Base-by-base conservation (phyloP, 768 basidiomycete species). In the Mycena sanguinolenta region DNA sequence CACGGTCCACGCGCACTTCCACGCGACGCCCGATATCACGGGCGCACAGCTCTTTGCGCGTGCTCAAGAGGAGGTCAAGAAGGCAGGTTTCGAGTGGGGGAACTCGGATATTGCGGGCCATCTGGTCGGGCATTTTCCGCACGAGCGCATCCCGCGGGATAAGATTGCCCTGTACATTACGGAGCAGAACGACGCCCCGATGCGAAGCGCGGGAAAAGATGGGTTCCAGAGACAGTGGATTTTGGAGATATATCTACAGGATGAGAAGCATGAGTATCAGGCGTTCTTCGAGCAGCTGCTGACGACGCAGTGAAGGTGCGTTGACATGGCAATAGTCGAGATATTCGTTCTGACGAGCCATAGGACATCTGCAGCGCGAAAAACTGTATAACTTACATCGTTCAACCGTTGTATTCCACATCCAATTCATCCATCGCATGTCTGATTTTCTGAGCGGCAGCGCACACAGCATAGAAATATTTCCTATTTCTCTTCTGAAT, bases 211-310 rank as follows among this genome's bases (percentile, higher is more conserved):
- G 54, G 63, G 63, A 25, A 65, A 65, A 52, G 63, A 65, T 38
- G 63, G 63, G 36, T 42, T 65, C 25, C 52, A 39, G 52, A 36
- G 63, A 25, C 63, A 65, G 14, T 65, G 63, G 63, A 65, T 65
- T 55, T 34, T 65, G 25, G 63, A 65, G 53, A 23, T 65, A 12
- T 46, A 65, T 65, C 36, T 65, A 39, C 63, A 55, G 34, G 63
- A 65, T 32, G 52, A 53, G 52, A 65, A 46, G 16, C 52, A 55
- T 25, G 38, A 54, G 23, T 65, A 44, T 55, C 52, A 55, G 38
- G 63, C 52, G 25, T 65, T 65, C 50, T 65, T 55, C 42, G 63
- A 65, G 54, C 63, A 65, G 25, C 54, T 65, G 38, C 55, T 65
- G 38, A 65, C 63, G 57, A 36, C 36, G 57, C n/a, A 58, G n/a